Evolutionary conservation across 2,329 filamentous ascomycete genomes (phyloP), one percentile per base, ranked within the genome.

Genomic region (Xylariaceae sp.): DNA sequence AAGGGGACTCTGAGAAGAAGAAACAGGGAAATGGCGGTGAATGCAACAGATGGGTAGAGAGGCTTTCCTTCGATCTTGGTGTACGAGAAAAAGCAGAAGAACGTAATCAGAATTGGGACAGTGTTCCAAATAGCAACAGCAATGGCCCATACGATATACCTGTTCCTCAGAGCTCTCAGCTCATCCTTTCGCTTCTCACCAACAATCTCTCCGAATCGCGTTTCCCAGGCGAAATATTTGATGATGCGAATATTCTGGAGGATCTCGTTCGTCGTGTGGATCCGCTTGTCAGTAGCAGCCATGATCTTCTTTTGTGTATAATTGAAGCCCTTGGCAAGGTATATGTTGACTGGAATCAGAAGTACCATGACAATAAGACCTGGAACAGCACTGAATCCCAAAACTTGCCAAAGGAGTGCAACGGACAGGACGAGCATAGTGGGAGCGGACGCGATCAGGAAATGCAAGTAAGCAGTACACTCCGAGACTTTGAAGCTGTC

Each of bases 401-500:
- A 85, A 58, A 99, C 89, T 43, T 83, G 82, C 72, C 95, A 99
- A 18, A 99, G 82, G 39, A 99, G 75, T 15, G 81, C 74, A 53
- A 97, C 77, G 5, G 90, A 89, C 41, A 96, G 81, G 41, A 87
- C 72, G 36, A 99, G 80, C 70, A 97, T 91, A 0, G 94, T 88
- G 0, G 94, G 94, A 1, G 92, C 91, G 53, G 87, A 85, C 0
- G 91, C 92, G 75, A 92, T 87, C n/a, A 99, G 75, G 69, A 95
- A 99, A 70, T 99, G 94, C 31, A 99, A 75, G 66, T 99, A 99
- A 0, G 92, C 88, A 35, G 90, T 94, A 51, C 96, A 86, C 66
- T 99, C 94, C 54, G 89, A 88, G 48, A 99, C 90, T 72, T 99
- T 99, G 82, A 97, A 97, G 42, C 92, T 96, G 74, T 99, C 95